Evolutionary conservation across 1,284 basidiomycete genomes (phyloP).

Genomic region (Lignosus rhinocerotis): DNA sequence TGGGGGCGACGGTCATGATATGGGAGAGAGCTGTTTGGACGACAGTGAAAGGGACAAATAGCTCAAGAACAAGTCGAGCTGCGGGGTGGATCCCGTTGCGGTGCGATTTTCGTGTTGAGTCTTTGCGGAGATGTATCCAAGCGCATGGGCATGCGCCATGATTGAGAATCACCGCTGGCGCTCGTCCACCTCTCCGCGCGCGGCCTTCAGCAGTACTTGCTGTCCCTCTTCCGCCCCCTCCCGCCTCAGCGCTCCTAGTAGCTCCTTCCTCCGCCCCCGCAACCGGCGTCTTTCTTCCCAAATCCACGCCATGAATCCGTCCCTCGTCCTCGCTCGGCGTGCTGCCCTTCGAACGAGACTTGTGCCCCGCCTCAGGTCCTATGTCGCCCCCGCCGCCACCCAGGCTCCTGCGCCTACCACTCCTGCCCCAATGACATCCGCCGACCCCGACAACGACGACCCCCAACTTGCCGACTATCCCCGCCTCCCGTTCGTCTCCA

Average conservation of each 20-base stretch:
- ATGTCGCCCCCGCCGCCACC: slow-evolving; percentile 23
- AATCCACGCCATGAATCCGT: slow-evolving; percentile 27
- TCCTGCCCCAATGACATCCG: slow-evolving; percentile 16
- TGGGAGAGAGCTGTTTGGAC: not conserved
- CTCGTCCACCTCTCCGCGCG: not conserved
- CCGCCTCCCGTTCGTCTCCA: slow-evolving; percentile 69
- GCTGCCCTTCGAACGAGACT: slow-evolving; percentile 24
- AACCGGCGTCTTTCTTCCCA: not conserved
- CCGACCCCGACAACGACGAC: slow-evolving; percentile 45
- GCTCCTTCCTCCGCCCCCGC: not conserved
- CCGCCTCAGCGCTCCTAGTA: not conserved
- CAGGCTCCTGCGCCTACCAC: slow-evolving; percentile 8
- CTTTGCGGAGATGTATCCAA: not conserved
- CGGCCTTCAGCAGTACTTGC: not conserved
- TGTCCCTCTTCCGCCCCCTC: not conserved
- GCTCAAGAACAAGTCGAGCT: not conserved
- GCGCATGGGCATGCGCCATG: not conserved
- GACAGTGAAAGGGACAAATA: not conserved
- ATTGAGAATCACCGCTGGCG: not conserved
- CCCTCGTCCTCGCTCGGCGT: slow-evolving; percentile 29
- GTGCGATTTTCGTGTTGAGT: slow-evolving; percentile 2
- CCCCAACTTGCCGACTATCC: slow-evolving; percentile 78
- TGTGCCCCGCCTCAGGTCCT: slow-evolving; percentile 24
- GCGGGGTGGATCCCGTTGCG: not conserved
- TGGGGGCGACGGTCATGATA: slow-evolving; percentile 15